Evolutionary conservation across 805 yeast genomes (phyloP).

Genomic region (Komagataella populi): DNA sequence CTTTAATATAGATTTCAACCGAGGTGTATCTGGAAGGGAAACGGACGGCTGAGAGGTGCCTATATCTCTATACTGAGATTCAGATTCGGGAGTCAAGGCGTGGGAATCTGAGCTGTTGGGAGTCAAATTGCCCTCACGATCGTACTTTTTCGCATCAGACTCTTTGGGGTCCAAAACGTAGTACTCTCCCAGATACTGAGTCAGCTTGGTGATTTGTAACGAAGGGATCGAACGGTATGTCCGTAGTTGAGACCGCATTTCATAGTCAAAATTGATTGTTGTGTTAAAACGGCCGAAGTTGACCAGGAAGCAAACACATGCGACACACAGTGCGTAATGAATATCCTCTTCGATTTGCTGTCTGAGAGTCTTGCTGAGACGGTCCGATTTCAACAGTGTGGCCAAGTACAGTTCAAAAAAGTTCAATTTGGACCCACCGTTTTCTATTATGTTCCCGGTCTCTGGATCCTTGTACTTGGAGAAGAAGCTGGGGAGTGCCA

Average conservation of each 20-base stretch:
- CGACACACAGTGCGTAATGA: constrained; percentile 20
- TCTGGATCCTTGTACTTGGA: constrained; percentile 9
- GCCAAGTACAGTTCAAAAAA: constrained; percentile 77
- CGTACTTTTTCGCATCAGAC: not conserved
- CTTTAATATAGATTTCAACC: constrained; percentile 80
- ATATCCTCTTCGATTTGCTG: constrained; percentile 61
- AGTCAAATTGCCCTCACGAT: not conserved
- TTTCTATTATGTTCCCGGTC: constrained; percentile 9
- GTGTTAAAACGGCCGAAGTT: constrained; percentile 92
- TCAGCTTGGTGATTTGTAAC: constrained; percentile 48
- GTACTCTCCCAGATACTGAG: constrained; percentile 3
- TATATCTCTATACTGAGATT: not conserved
- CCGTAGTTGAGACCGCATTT: constrained; percentile 86
- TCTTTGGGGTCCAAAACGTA: constrained; percentile 5
- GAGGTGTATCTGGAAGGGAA: constrained; percentile 78
- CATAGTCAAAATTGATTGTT: constrained; percentile 86
- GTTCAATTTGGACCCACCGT: constrained; percentile 36
- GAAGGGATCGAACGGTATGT: constrained; percentile 92
- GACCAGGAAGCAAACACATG: constrained; percentile 53
- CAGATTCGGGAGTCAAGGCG: not conserved
- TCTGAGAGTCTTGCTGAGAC: constrained; percentile 70
- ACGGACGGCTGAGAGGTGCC: not conserved
- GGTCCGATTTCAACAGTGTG: constrained; percentile 69
- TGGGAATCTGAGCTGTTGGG: not conserved
- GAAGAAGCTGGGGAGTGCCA: constrained; percentile 22